Evolutionary conservation across 805 yeast genomes (phyloP).

Genomic region (Saturnispora quitensis): DNA sequence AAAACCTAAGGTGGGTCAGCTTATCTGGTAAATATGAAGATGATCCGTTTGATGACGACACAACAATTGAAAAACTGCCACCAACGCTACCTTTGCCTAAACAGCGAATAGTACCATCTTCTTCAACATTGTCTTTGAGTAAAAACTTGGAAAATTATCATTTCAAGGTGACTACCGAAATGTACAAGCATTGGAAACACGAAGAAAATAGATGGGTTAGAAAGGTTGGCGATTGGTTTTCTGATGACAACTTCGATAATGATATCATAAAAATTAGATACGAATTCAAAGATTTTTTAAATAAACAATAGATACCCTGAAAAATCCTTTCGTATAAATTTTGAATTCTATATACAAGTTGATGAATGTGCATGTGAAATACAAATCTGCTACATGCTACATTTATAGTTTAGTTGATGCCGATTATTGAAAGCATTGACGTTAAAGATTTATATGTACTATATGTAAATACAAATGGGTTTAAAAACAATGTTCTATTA

Average conservation of each 20-base stretch:
- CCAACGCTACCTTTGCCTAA: not conserved
- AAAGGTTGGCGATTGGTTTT: constrained; percentile 31
- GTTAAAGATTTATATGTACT: too few species aligned
- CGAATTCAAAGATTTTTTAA: constrained; percentile 24
- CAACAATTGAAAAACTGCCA: constrained; percentile 9
- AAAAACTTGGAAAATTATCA: constrained; percentile 11
- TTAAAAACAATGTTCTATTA: too few species aligned
- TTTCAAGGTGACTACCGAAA: constrained; percentile 21
- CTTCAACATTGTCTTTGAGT: constrained; percentile 10
- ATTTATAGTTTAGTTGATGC: too few species aligned
- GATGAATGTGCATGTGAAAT: not conserved
- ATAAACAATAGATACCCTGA: constrained; percentile 15
- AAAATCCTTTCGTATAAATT: not conserved
- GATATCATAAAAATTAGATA: constrained; percentile 18
- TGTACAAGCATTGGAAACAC: constrained; percentile 22
- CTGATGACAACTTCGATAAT: constrained; percentile 19
- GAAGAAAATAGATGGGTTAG: constrained; percentile 29
- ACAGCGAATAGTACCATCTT: constrained; percentile 10
- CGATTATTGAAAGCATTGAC: too few species aligned
- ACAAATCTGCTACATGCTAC: too few species aligned
- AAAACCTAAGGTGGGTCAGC: constrained; percentile 51
- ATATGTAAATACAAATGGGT: too few species aligned
- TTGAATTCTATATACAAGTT: not conserved
- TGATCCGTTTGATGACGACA: constrained; percentile 40
- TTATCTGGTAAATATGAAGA: constrained; percentile 32